Base-by-base conservation (phyloP, 2,329 filamentous ascomycete genomes). In the Stachybotrys echinatus region DNA sequence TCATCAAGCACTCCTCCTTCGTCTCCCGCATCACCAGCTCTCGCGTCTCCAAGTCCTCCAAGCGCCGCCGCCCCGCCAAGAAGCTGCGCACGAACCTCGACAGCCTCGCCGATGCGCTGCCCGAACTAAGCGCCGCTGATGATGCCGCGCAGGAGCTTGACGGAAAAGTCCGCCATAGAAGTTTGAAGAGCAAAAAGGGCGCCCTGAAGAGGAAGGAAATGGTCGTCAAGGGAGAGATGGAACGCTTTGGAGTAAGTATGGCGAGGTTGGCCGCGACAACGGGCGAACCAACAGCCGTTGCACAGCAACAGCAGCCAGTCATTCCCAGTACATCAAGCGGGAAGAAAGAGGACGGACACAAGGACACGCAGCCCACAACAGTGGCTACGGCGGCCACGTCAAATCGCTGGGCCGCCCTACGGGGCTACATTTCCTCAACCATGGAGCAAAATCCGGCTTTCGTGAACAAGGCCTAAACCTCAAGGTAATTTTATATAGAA, bases 371-470 rank as follows among this genome's bases (percentile, higher is more conserved):
- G n/a, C n/a, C n/a, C n/a, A 49, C 48, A 12, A 31, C 48, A 45
- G 38, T 43, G 17, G 52, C 56, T 18, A 23, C 54, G 14, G 52
- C 53, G 47, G 51, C 55, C 10, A 82, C 77, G 17, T 71, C 79
- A 10, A 82, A 76, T 60, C 75, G 88, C 49, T 96, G 90, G 87
- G 87, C 87, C 23, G 89, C 90, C 17, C 66, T 97, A 67, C 82
- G 92, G 59, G 84, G 77, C 10, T 95, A 92, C 63, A 95, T 96
- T 47, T 86, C 88, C 2, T 79, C 85, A 40, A 96, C 89, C 1
- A 89, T 96, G 84, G 89, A 96, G 71, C 87, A 89, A 68, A 92
- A 92, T 59, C 83, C 87, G 14, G 88, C 87, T 3, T 95, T 95
- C 58, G 51, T 53, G 19, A 57, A 50, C 19, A 63, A 66, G 49